Conservation (phyloP, 305 asterid species). For the Plantago lanceolata region DNA sequence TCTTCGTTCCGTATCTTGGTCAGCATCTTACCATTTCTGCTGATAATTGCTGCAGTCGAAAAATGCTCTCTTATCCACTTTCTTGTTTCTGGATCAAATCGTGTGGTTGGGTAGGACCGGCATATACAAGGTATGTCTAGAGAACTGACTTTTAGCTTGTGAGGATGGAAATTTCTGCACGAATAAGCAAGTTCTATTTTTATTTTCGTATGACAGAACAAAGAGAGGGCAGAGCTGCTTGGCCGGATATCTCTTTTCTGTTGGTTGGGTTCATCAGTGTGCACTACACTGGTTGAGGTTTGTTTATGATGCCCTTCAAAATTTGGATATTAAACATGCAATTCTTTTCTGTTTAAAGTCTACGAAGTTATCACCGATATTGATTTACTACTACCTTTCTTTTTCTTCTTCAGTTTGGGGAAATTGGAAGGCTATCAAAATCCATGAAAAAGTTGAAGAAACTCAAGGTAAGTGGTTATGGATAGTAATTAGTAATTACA, state of each 20-base stretch:
- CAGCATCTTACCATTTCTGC: slow-evolving; percentile 17
- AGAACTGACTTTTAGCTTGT: not conserved
- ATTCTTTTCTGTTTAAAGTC: not conserved
- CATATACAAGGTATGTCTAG: slow-evolving; percentile 69
- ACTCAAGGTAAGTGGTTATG: slow-evolving; percentile 46
- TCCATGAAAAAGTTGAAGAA: slow-evolving; percentile 73
- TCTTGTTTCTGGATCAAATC: slow-evolving; percentile 94
- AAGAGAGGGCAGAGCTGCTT: slow-evolving; percentile 68
- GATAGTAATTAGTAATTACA: not conserved
- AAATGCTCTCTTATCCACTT: slow-evolving; percentile 83
- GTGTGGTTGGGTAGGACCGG: slow-evolving; percentile 94
- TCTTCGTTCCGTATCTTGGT: not conserved
- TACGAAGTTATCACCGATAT: not conserved
- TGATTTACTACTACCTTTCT: slow-evolving; percentile 2
- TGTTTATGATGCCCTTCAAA: slow-evolving; percentile 7
- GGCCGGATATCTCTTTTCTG: slow-evolving; percentile 89
- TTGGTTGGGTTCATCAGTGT: slow-evolving; percentile 83
- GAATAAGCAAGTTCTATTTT: slow-evolving; percentile 12
- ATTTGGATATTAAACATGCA: not conserved
- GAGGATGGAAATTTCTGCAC: slow-evolving; percentile 1
- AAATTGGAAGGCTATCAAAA: slow-evolving; percentile 79
- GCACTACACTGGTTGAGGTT: slow-evolving; percentile 85
- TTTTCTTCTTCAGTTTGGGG: slow-evolving; percentile 58
- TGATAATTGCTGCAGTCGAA: slow-evolving; percentile 59
- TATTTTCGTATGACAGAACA: slow-evolving; percentile 50